These are phyloP conservation scores for Eimeria acervulina DNA, from an alignment of 169 alveolate genomes.

Conservation along the genomic window DNA sequence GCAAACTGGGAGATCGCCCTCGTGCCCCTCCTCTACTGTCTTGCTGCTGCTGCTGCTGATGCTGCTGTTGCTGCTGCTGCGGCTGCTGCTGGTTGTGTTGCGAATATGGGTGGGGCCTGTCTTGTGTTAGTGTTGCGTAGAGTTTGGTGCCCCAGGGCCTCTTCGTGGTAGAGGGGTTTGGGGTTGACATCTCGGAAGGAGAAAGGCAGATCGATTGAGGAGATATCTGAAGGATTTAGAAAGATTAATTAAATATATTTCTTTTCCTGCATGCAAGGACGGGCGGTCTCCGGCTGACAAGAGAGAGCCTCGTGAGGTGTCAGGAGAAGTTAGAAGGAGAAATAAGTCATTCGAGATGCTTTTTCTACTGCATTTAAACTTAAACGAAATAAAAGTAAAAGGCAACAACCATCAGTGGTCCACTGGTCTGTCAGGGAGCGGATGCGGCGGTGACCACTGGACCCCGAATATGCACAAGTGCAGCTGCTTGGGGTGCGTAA, in stretches of 20 bases:
- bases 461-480: no score
- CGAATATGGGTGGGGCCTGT: not conserved
- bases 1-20: slow-evolving; percentile 40
- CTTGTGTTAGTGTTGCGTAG: not conserved
- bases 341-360: not conserved
- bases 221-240: not conserved
- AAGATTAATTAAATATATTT: not conserved
- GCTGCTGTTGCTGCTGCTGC: slow-evolving; percentile 17
- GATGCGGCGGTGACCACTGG: no score
- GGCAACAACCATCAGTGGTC: not conserved
- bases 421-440: not conserved
- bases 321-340: not conserved
- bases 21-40: not conserved
- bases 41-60: slow-evolving; percentile 56
- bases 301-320: not conserved
- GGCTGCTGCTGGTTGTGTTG: not conserved
- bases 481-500: no score
- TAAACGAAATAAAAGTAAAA: slow-evolving; percentile 17
- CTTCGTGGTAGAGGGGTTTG: not conserved
- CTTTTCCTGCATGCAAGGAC: not conserved
- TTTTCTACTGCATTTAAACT: slow-evolving; percentile 4
- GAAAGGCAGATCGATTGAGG: no score
- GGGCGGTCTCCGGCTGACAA: no score
- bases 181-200: not conserved
- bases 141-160: slow-evolving; percentile 13